phyloP scores from a whole-genome alignment of 768 basidiomycete species.

The Serendipita indica region DNA sequence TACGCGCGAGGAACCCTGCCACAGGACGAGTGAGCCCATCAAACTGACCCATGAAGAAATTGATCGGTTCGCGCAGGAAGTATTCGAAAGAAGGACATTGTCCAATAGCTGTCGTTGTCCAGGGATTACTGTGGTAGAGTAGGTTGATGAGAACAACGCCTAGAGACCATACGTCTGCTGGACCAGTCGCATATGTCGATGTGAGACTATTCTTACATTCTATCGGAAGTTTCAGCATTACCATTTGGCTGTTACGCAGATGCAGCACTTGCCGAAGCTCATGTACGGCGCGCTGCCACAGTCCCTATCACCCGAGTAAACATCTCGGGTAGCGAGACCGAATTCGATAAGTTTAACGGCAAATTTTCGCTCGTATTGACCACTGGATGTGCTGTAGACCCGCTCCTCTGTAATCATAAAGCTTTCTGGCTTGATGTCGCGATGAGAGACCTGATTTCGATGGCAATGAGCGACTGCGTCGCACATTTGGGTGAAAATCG shows the following conservation, averaged over 20 bases:
- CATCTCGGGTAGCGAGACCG: slow-evolving; percentile 81
- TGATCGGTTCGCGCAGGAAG: slow-evolving; percentile 61
- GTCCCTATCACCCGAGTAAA: slow-evolving; percentile 87
- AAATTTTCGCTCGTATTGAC: slow-evolving; percentile 64
- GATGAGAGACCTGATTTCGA: slow-evolving; percentile 77
- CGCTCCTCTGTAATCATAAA: slow-evolving; percentile 84
- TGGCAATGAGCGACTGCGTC: slow-evolving; percentile 93
- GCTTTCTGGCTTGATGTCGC: slow-evolving; percentile 99
- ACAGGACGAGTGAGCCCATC: slow-evolving; percentile 76
- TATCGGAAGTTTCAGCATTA: slow-evolving; percentile 20
- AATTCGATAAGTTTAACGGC: slow-evolving; percentile 96
- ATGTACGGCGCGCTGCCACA: slow-evolving; percentile 98
- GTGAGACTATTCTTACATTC: slow-evolving; percentile 97
- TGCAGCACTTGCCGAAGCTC: slow-evolving; percentile 63
- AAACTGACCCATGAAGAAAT: slow-evolving; percentile 82
- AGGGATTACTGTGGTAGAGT: slow-evolving; percentile 96
- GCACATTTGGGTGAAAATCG: slow-evolving; percentile 99
- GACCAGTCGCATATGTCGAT: slow-evolving; percentile 84
- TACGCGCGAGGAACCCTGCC: slow-evolving; percentile 70
- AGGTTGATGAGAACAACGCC: slow-evolving; percentile 99
- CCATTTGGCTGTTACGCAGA: not conserved
- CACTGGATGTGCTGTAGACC: slow-evolving; percentile 34
- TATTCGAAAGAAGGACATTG: slow-evolving; percentile 67
- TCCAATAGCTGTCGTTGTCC: slow-evolving; percentile 84
- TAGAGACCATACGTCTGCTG: slow-evolving; percentile 97